Base-by-base conservation (phyloP, 1,284 basidiomycete species). In the Pseudozyma flocculosa region DNA sequence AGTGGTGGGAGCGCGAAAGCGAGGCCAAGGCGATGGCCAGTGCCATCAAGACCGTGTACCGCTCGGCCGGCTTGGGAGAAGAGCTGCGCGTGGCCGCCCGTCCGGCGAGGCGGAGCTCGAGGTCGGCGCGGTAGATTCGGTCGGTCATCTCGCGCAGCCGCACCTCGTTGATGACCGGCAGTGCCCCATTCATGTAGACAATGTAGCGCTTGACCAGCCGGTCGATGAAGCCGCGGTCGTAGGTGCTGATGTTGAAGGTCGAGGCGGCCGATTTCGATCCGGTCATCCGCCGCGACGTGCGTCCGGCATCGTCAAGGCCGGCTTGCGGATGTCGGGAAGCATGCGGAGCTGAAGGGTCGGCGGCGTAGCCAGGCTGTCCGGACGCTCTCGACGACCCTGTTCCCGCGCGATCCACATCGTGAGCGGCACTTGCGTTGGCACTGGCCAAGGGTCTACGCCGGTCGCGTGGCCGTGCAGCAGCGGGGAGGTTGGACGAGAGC, bases 151-250 rank as follows among this genome's bases (percentile, higher is more conserved):
- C 53, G 22, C 48, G 43, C 50, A 64, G 44, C 13, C 54, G 40
- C 0, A 54, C 41, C 14, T 61, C 54, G 44, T 61, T 58, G 46
- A 66, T 42, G 30, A 55, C 51, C 2, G 63, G 58, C 22, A 61
- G 50, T 2, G 59, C 43, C 2, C 54, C 50, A 29, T 66, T 66
- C 63, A 66, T 66, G 32, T 61, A 66, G 26, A 51, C 53, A 2
- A 66, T 46, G 45, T 66, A 66, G 4, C 59, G 26, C 1, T 55
- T 51, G 18, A 61, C 50, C 36, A 66, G 58, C 9, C 54, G 48
- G 29, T 61, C 63, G 34, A 61, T 55, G 32, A 66, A 58, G 2
- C 48, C 38, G 23, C 57, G 50, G 17, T 61, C 57, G 45, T 65
- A 65, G 1, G 45, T 46, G 19, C 57, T 53, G 23, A 64, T 56